Conservation (phyloP, 768 basidiomycete genomes). For the Leccinum obscurum region DNA sequence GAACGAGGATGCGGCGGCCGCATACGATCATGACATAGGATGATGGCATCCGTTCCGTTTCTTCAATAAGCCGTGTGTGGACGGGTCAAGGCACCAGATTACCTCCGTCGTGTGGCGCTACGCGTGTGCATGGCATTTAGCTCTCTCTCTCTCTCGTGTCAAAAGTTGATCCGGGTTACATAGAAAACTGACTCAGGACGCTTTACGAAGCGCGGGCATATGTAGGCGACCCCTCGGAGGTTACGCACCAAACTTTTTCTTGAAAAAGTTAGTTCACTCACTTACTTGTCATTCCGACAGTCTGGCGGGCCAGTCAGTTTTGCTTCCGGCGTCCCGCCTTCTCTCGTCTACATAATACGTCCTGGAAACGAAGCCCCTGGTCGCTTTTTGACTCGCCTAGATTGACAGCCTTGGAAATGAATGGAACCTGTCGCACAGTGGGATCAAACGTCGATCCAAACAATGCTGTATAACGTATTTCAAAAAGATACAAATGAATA, state of each 20-base stretch:
- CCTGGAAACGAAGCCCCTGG: background rate
- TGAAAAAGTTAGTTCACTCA: background rate
- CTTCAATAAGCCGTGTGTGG: background rate
- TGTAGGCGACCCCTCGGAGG: background rate
- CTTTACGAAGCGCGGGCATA: background rate
- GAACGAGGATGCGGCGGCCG: background rate
- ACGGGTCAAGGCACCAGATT: background rate
- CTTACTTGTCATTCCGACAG: background rate
- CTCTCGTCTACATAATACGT: slow-evolving; percentile 3
- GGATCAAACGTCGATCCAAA: slow-evolving; percentile 12
- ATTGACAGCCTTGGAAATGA: slow-evolving; percentile 7
- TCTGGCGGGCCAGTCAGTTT: background rate
- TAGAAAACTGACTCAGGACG: background rate
- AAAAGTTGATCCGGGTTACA: background rate
- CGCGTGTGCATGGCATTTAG: background rate
- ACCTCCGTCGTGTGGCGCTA: background rate
- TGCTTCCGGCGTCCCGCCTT: background rate
- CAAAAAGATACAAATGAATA: slow-evolving; percentile 16
- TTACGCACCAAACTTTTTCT: background rate
- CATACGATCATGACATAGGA: too few relatives aligned
- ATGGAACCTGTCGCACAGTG: slow-evolving; percentile 4
- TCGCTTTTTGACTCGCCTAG: slow-evolving; percentile 1
- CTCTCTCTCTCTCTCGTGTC: background rate
- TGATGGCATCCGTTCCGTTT: background rate
- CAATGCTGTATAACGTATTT: slow-evolving; percentile 20